These are phyloP conservation scores for Acanthamoeba lenticulata DNA, from an alignment of 208 protist genomes.

Conservation along the genomic window DNA sequence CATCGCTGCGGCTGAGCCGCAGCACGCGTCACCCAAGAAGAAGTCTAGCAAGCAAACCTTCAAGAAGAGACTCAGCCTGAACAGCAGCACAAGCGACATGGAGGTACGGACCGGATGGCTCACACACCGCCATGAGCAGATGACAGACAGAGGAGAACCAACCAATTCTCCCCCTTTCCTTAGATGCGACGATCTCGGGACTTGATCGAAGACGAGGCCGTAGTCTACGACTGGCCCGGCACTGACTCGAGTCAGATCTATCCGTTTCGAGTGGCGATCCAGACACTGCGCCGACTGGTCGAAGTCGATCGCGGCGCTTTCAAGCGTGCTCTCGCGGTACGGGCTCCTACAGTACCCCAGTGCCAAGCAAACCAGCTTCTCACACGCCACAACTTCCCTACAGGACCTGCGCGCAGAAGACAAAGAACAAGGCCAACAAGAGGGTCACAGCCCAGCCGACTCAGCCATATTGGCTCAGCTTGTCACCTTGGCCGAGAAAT, in stretches of 20 bases:
- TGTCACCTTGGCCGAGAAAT: not conserved
- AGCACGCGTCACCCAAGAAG: not conserved
- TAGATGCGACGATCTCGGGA: not conserved
- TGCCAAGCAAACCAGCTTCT: not conserved
- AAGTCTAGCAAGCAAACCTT: not conserved
- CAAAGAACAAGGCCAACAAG: not conserved
- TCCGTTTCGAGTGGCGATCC: not conserved
- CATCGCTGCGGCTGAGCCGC: not conserved
- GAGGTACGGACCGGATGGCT: not conserved
- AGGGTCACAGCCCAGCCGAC: not conserved
- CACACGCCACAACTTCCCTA: not conserved
- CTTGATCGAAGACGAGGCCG: conserved; percentile 3
- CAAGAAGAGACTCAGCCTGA: not conserved
- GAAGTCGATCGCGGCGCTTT: not conserved
- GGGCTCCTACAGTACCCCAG: no score
- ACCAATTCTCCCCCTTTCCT: no score
- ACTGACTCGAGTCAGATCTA: not conserved
- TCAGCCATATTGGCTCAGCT: not conserved
- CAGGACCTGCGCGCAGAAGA: not conserved
- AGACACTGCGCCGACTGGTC: not conserved
- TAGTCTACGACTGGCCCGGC: not conserved
- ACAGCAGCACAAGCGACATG: not conserved
- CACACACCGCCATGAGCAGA: not conserved
- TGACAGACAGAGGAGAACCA: no score
- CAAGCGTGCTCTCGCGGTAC: not conserved